Evolutionary conservation across 352 stramenopile genomes (phyloP).

Genomic region (Pythium sukuiense): DNA sequence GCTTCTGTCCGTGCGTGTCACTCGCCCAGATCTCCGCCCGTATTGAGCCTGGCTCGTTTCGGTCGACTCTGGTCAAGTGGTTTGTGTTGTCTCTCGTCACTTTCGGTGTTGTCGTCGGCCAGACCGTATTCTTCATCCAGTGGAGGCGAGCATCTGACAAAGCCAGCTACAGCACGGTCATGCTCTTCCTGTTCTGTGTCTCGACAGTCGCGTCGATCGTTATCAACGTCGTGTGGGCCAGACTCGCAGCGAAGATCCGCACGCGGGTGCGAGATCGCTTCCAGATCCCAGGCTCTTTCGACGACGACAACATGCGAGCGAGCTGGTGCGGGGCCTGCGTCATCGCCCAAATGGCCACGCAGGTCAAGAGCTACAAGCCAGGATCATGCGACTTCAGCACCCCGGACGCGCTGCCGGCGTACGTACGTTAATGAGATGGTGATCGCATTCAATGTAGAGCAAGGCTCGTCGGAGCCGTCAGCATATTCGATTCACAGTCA

Average conservation of each 20-base stretch:
- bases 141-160: not conserved
- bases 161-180: not conserved
- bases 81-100: too few relatives aligned
- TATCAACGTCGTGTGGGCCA: too few relatives aligned
- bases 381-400: constrained; percentile 38
- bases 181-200: not conserved
- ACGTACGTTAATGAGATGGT: constrained; percentile 21
- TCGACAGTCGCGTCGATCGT: too few relatives aligned
- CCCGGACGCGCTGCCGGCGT: constrained; percentile 40
- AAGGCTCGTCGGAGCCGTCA: too few relatives aligned
- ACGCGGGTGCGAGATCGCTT: constrained; percentile 16
- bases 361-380: constrained; percentile 44
- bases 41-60: constrained; percentile 39
- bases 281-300: constrained; percentile 14
- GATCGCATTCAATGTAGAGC: too few relatives aligned
- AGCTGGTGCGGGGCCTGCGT: constrained; percentile 34
- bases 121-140: constrained; percentile 4
- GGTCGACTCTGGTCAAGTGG: constrained; percentile 18
- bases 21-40: constrained; percentile 48
- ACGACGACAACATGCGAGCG: constrained; percentile 15
- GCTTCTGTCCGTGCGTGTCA: constrained; percentile 7
- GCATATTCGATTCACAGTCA: too few relatives aligned
- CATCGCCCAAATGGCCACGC: constrained; percentile 51
- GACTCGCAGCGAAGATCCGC: constrained; percentile 4
- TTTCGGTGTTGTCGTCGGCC: too few relatives aligned